A percentile compares a stretch with the other conserved stretches of the same genome.
phyloP scores from a whole-genome alignment of 345 rosid species.

The Odontarrhena argentea region DNA sequence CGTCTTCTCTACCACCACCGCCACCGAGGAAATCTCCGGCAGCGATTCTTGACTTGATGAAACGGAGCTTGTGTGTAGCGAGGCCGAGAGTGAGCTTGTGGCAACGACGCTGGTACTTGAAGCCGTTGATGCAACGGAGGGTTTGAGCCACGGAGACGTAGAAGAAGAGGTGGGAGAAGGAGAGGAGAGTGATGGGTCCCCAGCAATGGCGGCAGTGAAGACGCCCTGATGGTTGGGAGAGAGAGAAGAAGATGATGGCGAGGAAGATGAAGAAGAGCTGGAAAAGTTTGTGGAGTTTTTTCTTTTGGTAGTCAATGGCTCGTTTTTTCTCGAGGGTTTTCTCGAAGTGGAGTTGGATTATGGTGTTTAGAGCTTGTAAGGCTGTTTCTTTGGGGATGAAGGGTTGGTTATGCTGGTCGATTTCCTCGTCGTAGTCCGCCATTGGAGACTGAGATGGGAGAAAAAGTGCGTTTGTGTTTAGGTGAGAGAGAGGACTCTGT shows the following conservation, averaged over 20 bases:
- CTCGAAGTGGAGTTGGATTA: slow-evolving; percentile 97
- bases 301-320: slow-evolving; percentile 95
- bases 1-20: slow-evolving; percentile 40
- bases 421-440: slow-evolving; percentile 74
- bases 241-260: slow-evolving; percentile 57
- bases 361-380: slow-evolving; percentile 83
- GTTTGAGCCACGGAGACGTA: slow-evolving; percentile 93
- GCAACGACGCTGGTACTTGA: slow-evolving; percentile 95
- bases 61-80: slow-evolving; percentile 90
- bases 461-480: not conserved
- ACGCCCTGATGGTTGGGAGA: slow-evolving; percentile 56
- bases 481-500: not conserved
- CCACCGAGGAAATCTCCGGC: slow-evolving; percentile 49
- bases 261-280: slow-evolving; percentile 93
- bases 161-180: slow-evolving; percentile 86
- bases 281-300: slow-evolving; percentile 88
- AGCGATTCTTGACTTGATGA: slow-evolving; percentile 59
- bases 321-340: slow-evolving; percentile 92
- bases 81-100: slow-evolving; percentile 93
- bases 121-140: slow-evolving; percentile 92
- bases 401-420: slow-evolving; percentile 48
- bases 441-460: slow-evolving; percentile 41
- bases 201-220: slow-evolving; percentile 95
- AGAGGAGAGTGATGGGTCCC: slow-evolving; percentile 74
- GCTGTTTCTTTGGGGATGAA: slow-evolving; percentile 84